Conservation (phyloP, 2,329 filamentous ascomycete species). For the Alternaria rosae region DNA sequence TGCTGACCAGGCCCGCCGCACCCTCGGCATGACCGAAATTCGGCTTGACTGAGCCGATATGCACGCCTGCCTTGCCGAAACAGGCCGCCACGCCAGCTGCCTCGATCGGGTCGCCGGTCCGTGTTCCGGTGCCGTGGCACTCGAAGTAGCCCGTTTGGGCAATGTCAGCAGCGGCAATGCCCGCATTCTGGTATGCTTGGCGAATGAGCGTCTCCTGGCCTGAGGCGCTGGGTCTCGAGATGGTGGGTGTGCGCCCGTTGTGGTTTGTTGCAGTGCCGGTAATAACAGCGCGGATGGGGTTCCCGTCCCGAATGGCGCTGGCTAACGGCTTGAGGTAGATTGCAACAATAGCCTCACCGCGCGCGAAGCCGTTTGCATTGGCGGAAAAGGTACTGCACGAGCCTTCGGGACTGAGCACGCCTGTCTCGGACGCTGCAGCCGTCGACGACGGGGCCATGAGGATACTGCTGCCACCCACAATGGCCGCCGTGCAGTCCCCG, state of each 20-base stretch:
- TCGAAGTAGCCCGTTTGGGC: slow-evolving; percentile 40
- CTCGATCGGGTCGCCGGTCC: slow-evolving; percentile 54
- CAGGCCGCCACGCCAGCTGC: slow-evolving; percentile 20
- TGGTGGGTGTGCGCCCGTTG: slow-evolving; percentile 24
- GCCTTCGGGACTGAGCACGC: slow-evolving; percentile 19
- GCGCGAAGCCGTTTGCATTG: slow-evolving; percentile 33
- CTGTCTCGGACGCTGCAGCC: slow-evolving; percentile 21
- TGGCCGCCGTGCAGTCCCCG: slow-evolving; percentile 14
- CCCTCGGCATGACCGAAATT: slow-evolving; percentile 48
- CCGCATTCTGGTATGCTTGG: not conserved
- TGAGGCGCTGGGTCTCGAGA: not conserved
- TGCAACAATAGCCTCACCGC: slow-evolving; percentile 37
- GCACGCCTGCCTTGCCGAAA: slow-evolving; percentile 17
- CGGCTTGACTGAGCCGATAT: slow-evolving; percentile 36
- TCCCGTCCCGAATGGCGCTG: slow-evolving; percentile 39
- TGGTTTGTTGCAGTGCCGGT: slow-evolving; percentile 26
- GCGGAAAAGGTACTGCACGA: slow-evolving; percentile 33
- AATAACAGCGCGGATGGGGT: slow-evolving; percentile 45
- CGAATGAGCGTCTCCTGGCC: not conserved
- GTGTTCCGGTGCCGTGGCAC: slow-evolving; percentile 57
- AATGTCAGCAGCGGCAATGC: slow-evolving; percentile 1
- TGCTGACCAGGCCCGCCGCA: slow-evolving; percentile 35
- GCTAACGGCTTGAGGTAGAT: slow-evolving; percentile 40
- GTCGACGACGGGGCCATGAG: slow-evolving; percentile 17
- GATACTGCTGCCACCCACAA: slow-evolving; percentile 28